Evolutionary conservation across 441 rosid species (phyloP), one percentile per base, ranked within the genome.

Genomic region (Populus tomentosa): DNA sequence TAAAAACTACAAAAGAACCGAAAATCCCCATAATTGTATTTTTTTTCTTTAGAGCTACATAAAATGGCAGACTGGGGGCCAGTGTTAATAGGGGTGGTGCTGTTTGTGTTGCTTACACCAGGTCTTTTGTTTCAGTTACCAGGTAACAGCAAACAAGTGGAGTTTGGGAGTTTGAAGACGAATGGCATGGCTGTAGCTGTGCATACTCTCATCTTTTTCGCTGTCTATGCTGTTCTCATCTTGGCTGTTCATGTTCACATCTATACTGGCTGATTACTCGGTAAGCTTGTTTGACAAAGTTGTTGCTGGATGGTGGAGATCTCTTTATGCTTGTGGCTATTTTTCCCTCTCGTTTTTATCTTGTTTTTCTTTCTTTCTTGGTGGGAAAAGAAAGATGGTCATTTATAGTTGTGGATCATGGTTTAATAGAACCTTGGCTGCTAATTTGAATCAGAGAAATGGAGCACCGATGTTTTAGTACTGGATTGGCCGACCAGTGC

Each of bases 1-100:
- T 67, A 13, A 67, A 67, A 30, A 67, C 18, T 32, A 67, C 7
- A 13, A 65, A 65, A 24, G 10, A 68, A 18, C 42, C 6, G 23
- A 16, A 68, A 24, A 7, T 7, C 50, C 71, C 16, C 0, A 10
- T 8, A 32, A 32, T 32, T 32, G 33, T 32, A 32, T 32, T 3
- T 35, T 8, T 68, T 68, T 26, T 26, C 28, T 68, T 4, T 5
- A 63, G 33, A 32, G 67, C 30, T 23, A 0, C 42, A 26, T 4
- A 4, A 35, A 79, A 93, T 93, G 97, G 91, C 93, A 23, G 98
- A 94, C 82, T 94, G 99, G 98, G 99, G 92, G 30, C 97, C 99
- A 1, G 95, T 94, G 18, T 13, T 95, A 20, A 83, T 95, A 63
- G 99, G 99, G 6, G 93, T 94, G 67, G 82, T 93, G 59, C 84